phyloP scores from a whole-genome alignment of 352 stramenopile species.

The Phytophthora idaei region DNA sequence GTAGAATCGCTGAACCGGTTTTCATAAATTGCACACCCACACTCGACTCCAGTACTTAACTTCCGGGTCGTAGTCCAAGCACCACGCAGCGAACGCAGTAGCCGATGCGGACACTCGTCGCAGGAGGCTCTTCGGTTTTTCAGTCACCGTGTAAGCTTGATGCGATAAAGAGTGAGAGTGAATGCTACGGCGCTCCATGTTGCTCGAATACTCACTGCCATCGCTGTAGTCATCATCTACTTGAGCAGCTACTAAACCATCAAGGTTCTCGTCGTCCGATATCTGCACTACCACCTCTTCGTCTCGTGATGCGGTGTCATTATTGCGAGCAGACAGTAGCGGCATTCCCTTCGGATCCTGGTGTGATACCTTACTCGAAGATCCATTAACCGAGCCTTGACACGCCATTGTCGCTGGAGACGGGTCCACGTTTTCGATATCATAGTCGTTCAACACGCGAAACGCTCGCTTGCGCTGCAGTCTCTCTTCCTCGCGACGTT shows the following conservation, averaged over 20 bases:
- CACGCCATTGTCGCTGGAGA: constrained; percentile 11
- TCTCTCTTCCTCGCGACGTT: constrained; percentile 60
- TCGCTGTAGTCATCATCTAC: no score
- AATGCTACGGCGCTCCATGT: no score
- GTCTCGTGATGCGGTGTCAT: no score
- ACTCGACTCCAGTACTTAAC: background rate
- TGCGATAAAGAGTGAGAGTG: background rate
- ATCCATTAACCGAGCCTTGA: no score
- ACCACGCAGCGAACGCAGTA: background rate
- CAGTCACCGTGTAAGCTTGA: background rate
- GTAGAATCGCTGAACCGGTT: no score
- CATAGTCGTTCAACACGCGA: constrained; percentile 57
- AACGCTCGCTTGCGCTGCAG: constrained; percentile 58
- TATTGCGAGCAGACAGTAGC: constrained; percentile 28
- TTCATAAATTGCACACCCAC: no score
- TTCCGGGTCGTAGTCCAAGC: background rate
- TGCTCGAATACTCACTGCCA: no score
- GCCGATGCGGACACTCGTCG: background rate
- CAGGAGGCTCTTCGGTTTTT: background rate
- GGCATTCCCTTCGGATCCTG: constrained; percentile 40
- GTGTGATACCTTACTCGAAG: background rate
- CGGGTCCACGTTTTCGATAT: constrained; percentile 40
- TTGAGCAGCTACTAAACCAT: no score
- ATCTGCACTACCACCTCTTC: no score
- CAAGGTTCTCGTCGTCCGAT: no score